Evolutionary conservation across 306 rosid genomes (phyloP).

Genomic region (Lathyrus oleraceus): DNA sequence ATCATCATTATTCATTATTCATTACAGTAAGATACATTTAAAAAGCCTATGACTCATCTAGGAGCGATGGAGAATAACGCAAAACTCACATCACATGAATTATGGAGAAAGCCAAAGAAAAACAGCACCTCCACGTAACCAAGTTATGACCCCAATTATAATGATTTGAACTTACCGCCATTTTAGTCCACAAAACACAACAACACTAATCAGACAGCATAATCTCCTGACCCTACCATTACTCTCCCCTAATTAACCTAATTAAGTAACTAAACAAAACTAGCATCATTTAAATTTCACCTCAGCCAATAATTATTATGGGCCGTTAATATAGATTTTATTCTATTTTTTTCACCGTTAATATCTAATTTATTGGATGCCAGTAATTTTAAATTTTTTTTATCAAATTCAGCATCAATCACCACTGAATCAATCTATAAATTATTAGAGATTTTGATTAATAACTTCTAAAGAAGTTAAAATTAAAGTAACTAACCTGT

Average conservation of each 20-base stretch:
- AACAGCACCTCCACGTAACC: slow-evolving; percentile 21
- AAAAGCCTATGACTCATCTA: too few species aligned
- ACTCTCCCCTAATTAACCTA: neutral
- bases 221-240: neutral
- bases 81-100: slow-evolving; percentile 29
- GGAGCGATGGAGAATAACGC: neutral
- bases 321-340: neutral
- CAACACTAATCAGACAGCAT: neutral
- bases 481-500: slow-evolving; percentile 46
- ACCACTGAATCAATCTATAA: too few species aligned
- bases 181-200: neutral
- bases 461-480: neutral
- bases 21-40: too few species aligned
- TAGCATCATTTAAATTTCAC: neutral
- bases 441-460: neutral
- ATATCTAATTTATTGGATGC: too few species aligned
- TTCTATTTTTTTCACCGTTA: too few species aligned
- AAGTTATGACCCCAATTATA: neutral
- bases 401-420: too few species aligned
- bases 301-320: neutral
- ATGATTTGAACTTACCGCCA: slow-evolving; percentile 39
- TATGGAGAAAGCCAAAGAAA: neutral
- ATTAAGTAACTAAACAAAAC: neutral
- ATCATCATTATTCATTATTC: too few species aligned
- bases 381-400: too few species aligned